phyloP scores from a whole-genome alignment of 2,329 filamentous ascomycete genomes.

The Dothideomycetidae sp. region DNA sequence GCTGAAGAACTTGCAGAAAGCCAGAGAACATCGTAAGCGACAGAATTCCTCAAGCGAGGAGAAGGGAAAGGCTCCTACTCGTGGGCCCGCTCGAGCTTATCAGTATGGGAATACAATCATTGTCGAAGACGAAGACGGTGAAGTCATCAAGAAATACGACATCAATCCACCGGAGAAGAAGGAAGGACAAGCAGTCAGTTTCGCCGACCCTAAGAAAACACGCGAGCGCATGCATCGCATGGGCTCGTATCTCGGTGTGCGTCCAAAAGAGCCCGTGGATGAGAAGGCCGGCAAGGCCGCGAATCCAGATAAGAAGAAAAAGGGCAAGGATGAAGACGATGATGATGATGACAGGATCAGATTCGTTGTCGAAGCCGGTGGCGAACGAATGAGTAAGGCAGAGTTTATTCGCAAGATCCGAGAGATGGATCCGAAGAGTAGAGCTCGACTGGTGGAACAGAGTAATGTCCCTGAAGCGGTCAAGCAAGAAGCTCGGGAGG shows the following conservation, averaged over 20 bases:
- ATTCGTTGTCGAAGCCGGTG: slow-evolving; percentile 62
- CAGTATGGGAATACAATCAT: slow-evolving; percentile 84
- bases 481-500: slow-evolving; percentile 32
- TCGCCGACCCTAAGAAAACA: slow-evolving; percentile 18
- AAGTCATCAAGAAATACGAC: slow-evolving; percentile 75
- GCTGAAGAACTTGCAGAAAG: slow-evolving; percentile 15
- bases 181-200: slow-evolving; percentile 27
- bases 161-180: slow-evolving; percentile 42
- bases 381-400: slow-evolving; percentile 61
- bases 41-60: slow-evolving; percentile 16
- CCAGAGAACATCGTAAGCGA: not conserved
- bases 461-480: slow-evolving; percentile 33
- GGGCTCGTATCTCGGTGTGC: slow-evolving; percentile 41
- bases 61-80: slow-evolving; percentile 28
- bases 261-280: slow-evolving; percentile 17
- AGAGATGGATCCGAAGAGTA: slow-evolving; percentile 53
- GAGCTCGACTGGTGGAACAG: slow-evolving; percentile 35
- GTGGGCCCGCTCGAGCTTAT: slow-evolving; percentile 66
- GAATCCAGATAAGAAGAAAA: slow-evolving; percentile 10
- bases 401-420: slow-evolving; percentile 66
- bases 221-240: slow-evolving; percentile 33
- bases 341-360: slow-evolving; percentile 58
- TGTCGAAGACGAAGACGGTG: slow-evolving; percentile 73
- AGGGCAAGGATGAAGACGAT: slow-evolving; percentile 23
- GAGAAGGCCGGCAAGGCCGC: slow-evolving; percentile 12